These are phyloP conservation scores for Podosphaera aphanis DNA, from an alignment of 2,329 filamentous ascomycete genomes.

Conservation along the genomic window DNA sequence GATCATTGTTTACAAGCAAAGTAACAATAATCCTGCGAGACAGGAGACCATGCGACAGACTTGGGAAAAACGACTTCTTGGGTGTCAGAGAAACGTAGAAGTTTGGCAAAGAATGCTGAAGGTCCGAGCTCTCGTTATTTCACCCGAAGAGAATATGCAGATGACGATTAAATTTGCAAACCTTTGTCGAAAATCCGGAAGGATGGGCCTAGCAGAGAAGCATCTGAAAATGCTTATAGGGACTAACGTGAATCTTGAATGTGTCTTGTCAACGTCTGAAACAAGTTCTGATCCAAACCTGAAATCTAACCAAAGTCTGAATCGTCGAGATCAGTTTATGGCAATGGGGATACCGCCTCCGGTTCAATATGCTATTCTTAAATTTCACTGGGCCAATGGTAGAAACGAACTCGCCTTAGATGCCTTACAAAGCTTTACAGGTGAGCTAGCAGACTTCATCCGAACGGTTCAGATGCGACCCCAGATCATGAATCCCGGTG, in stretches of 20 bases:
- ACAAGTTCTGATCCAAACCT: conserved; percentile 15
- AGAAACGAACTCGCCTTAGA: conserved; percentile 38
- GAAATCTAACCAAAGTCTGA: background rate
- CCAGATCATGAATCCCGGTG: conserved; percentile 11
- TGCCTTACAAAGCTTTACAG: conserved; percentile 34
- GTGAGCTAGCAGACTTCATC: conserved; percentile 26
- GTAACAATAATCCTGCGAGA: conserved; percentile 53
- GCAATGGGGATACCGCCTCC: conserved; percentile 29
- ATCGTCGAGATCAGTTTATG: conserved; percentile 3
- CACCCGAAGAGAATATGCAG: conserved; percentile 78
- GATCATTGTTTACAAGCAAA: conserved; percentile 93
- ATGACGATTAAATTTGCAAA: conserved; percentile 99
- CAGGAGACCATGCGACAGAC: conserved; percentile 77
- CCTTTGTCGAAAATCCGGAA: conserved; percentile 84
- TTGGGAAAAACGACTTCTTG: conserved; percentile 86
- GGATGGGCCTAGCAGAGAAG: conserved; percentile 86
- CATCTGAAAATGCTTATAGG: conserved; percentile 78
- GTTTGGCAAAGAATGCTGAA: conserved; percentile 98
- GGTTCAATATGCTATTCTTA: conserved; percentile 88
- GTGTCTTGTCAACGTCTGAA: conserved; percentile 25
- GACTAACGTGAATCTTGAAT: conserved; percentile 37
- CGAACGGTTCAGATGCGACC: conserved; percentile 12
- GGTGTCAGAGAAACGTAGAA: conserved; percentile 90
- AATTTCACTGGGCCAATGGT: conserved; percentile 83
- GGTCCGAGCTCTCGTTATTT: conserved; percentile 74